These are phyloP conservation scores for Pythium plurisporium DNA, from an alignment of 352 stramenopile species.

Conservation along the genomic window DNA sequence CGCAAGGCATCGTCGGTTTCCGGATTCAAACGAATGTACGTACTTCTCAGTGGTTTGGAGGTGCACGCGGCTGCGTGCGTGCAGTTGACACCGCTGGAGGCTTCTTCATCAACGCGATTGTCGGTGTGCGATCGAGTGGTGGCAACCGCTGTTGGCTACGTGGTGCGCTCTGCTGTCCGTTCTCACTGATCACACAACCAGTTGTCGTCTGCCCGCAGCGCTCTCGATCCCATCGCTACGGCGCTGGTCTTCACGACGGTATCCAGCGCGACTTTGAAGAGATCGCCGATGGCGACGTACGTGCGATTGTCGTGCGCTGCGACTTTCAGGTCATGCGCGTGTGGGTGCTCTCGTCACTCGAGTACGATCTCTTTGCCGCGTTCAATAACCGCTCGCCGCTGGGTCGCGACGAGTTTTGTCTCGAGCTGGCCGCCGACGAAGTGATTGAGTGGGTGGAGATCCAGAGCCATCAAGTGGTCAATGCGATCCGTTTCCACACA, in stretches of 20 bases:
- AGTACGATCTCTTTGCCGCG: not conserved
- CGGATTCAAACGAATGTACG: constrained; percentile 9
- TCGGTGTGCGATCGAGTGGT: not conserved
- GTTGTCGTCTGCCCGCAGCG: not conserved
- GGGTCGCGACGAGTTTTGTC: constrained; percentile 6
- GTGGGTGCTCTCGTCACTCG: constrained; percentile 8
- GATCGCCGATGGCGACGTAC: not conserved
- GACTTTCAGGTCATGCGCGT: constrained; percentile 17
- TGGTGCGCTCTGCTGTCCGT: constrained; percentile 9
- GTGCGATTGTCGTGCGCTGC: constrained; percentile 18
- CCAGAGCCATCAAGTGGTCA: constrained; percentile 18
- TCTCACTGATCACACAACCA: not conserved
- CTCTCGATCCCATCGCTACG: not conserved
- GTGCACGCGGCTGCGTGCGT: not conserved
- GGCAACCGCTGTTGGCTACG: not conserved
- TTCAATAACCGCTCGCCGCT: constrained; percentile 4
- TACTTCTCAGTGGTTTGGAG: constrained; percentile 5
- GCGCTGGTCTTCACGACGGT: constrained; percentile 13
- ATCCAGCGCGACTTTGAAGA: constrained; percentile 14
- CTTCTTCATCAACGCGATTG: constrained; percentile 15
- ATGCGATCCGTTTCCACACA: constrained; percentile 14
- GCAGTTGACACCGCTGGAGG: not conserved
- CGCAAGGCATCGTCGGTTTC: not conserved
- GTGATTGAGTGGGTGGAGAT: constrained; percentile 7
- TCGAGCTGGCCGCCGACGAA: constrained; percentile 3